These are phyloP conservation scores for Aspergillus hancockii DNA, from an alignment of 495 filamentous ascomycete species.

Conservation along the genomic window DNA sequence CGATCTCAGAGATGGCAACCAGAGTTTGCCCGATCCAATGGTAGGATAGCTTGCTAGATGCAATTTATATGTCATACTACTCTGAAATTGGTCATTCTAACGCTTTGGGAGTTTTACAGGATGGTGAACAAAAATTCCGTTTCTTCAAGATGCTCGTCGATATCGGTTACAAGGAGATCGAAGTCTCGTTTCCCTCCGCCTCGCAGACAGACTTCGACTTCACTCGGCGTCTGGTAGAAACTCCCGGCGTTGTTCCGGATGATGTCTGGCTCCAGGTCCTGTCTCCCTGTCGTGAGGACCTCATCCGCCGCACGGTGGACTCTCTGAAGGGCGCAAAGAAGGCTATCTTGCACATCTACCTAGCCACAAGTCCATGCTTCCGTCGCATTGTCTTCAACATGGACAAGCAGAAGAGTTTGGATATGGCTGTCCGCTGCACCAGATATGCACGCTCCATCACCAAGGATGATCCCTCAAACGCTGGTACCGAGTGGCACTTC, in stretches of 20 bases:
- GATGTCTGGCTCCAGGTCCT: slow-evolving; percentile 97
- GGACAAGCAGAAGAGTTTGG: slow-evolving; percentile 77
- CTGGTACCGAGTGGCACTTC: slow-evolving; percentile 82
- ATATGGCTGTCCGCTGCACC: slow-evolving; percentile 83
- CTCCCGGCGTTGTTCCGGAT: slow-evolving; percentile 81
- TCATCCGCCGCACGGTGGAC: slow-evolving; percentile 88
- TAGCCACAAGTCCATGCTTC: slow-evolving; percentile 93
- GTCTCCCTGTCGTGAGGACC: slow-evolving; percentile 87
- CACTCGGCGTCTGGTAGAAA: slow-evolving; percentile 83
- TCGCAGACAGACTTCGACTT: slow-evolving; percentile 96
- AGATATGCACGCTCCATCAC: slow-evolving; percentile 87
- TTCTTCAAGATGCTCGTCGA: slow-evolving; percentile 95
- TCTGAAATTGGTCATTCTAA: not conserved
- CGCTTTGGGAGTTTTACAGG: slow-evolving; percentile 46
- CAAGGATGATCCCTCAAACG: slow-evolving; percentile 82
- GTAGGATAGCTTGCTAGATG: slow-evolving; percentile 41
- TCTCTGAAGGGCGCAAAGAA: slow-evolving; percentile 90
- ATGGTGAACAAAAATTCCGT: slow-evolving; percentile 87
- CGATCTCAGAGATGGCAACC: slow-evolving; percentile 86
- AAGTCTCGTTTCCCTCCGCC: slow-evolving; percentile 93
- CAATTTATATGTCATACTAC: not conserved
- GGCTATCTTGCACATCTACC: slow-evolving; percentile 94
- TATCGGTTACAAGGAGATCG: slow-evolving; percentile 97
- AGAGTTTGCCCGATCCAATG: slow-evolving; percentile 87
- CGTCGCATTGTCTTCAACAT: slow-evolving; percentile 86